Evolutionary conservation across 768 basidiomycete species (phyloP).

Genomic region (Gautieria morchelliformis): DNA sequence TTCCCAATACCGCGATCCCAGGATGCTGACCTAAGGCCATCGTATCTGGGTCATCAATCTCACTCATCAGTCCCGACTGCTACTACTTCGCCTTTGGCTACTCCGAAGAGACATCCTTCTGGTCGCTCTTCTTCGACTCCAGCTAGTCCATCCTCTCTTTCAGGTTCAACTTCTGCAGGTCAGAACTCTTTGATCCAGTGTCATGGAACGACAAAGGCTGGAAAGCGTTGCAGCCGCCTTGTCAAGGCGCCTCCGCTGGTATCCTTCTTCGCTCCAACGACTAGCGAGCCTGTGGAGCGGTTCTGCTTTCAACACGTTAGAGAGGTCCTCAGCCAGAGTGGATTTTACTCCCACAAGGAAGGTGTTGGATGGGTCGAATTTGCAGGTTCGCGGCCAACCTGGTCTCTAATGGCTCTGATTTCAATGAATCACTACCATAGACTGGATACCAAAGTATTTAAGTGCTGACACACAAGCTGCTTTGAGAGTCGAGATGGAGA

Average conservation of each 20-base stretch:
- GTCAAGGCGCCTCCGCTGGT: slow-evolving; percentile 35
- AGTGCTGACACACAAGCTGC: slow-evolving; percentile 50
- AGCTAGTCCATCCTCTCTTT: slow-evolving; percentile 15
- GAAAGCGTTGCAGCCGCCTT: slow-evolving; percentile 49
- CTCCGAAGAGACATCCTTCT: slow-evolving; percentile 5
- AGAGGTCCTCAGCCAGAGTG: slow-evolving; percentile 39
- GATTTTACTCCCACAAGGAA: slow-evolving; percentile 46
- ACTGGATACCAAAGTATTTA: slow-evolving; percentile 63
- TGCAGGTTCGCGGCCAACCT: slow-evolving; percentile 30
- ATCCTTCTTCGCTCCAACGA: slow-evolving; percentile 22
- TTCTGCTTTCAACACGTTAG: slow-evolving; percentile 63
- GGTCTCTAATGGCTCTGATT: slow-evolving; percentile 3
- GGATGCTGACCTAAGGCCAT: slow-evolving; percentile 16
- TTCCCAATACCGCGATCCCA: slow-evolving; percentile 13
- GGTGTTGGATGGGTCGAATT: slow-evolving; percentile 46
- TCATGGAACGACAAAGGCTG: slow-evolving; percentile 53
- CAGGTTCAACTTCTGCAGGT: slow-evolving; percentile 9
- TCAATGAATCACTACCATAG: slow-evolving; percentile 25
- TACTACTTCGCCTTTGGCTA: slow-evolving; percentile 3
- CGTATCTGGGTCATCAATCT: slow-evolving; percentile 20
- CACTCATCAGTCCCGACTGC: not conserved
- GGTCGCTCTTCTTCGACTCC: slow-evolving; percentile 4
- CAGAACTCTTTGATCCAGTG: slow-evolving; percentile 37
- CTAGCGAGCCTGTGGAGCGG: slow-evolving; percentile 26
- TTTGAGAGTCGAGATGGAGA: slow-evolving; percentile 45